A percentile compares a stretch with the other conserved stretches of the same genome.
Conservation (phyloP, 2,329 filamentous ascomycete genomes). For the Cytospora piceicola region DNA sequence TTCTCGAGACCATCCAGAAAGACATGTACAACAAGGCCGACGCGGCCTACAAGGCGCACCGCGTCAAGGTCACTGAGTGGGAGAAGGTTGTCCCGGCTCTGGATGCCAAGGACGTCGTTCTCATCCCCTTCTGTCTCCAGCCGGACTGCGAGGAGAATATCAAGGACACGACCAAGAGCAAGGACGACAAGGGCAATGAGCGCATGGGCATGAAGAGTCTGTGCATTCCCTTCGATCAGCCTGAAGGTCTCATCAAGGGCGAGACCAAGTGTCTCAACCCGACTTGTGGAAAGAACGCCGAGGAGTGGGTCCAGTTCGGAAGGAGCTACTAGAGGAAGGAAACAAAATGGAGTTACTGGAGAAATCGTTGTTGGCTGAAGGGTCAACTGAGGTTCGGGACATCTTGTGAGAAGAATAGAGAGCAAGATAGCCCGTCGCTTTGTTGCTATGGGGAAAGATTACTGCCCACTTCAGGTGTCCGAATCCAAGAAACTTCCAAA, state of each 20-base stretch:
- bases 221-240: conserved; percentile 83
- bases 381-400: background rate
- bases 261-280: conserved; percentile 93
- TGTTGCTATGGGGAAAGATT: background rate
- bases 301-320: conserved; percentile 93
- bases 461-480: background rate
- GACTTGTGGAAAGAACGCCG: conserved; percentile 74
- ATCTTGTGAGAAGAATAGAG: background rate
- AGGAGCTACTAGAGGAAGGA: conserved; percentile 59
- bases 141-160: conserved; percentile 88
- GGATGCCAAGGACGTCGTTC: conserved; percentile 87
- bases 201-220: conserved; percentile 71
- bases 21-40: conserved; percentile 82
- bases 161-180: conserved; percentile 79
- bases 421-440: background rate
- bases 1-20: conserved; percentile 87
- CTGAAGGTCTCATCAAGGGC: conserved; percentile 74
- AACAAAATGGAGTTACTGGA: background rate
- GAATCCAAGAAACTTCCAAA: background rate
- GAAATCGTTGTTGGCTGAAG: background rate
- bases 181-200: conserved; percentile 54
- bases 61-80: conserved; percentile 83
- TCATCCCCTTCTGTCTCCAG: conserved; percentile 88
- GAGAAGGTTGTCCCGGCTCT: conserved; percentile 87
- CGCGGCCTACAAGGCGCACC: conserved; percentile 76